Evolutionary conservation across 257 asterid genomes (phyloP), one percentile per base, ranked within the genome.

Genomic region (Linaria vulgaris): DNA sequence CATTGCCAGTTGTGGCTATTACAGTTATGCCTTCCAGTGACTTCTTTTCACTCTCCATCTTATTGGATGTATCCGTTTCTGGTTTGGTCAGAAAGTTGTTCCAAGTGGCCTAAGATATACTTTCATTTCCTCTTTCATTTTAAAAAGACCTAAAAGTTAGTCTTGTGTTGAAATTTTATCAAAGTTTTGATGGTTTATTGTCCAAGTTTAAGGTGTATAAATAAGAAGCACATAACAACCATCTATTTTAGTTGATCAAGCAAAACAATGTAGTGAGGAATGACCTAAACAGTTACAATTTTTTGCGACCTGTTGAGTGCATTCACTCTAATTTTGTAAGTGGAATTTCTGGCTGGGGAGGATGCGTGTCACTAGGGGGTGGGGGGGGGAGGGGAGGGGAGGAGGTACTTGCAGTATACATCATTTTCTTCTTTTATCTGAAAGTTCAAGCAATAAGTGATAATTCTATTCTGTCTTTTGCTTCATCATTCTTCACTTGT

Each of bases 181-280:
- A 7, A 34, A 43, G 15, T 60, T 60, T 60, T 43, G 53, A 14
- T 25, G 57, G 12, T 6, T 24, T 45, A 16, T 19, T 13, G 5
- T 19, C 15, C 27, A 25, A 60, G 20, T 19, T 12, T 39, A 20
- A 17, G 58, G 66, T 37, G 30, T 12, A 46, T 21, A 37, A 47
- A n/a, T 43, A 41, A 27, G n/a, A 55, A 63, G 46, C 72, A 56
- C 49, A 37, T 15, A 34, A 50, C 49, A 52, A 59, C 37, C 61
- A 37, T 47, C 24, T 12, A n/a, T n/a, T n/a, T n/a, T n/a, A n/a
- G 53, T 17, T 39, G 16, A 38, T 41, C n/a, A n/a, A 19, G 4
- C 16, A 11, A 22, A 19, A 52, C 5, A 44, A 3, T 39, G n/a
- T n/a, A n/a, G n/a, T 41, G 19, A 16, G 27, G 11, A 23, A 52